Percentiles rank a stretch among this genome's conserved stretches.
These are phyloP conservation scores for Abrus precatorius DNA, from an alignment of 306 rosid species.

Conservation along the genomic window DNA sequence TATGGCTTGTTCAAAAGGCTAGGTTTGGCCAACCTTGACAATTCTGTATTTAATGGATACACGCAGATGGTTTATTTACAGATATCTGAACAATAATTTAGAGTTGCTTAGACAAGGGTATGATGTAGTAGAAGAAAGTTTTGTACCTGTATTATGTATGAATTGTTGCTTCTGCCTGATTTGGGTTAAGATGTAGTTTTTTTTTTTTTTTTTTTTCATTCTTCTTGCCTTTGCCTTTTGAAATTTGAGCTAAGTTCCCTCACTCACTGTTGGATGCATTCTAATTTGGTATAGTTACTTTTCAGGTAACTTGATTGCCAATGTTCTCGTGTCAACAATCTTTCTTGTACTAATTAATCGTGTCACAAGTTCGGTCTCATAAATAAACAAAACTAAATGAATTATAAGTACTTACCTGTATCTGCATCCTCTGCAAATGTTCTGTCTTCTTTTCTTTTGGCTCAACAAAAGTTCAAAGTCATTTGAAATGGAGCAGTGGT, in stretches of 20 bases:
- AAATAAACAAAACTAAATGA: background rate
- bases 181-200: conserved; percentile 55
- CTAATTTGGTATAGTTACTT: background rate
- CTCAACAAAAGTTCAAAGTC: background rate
- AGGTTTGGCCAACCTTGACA: conserved; percentile 77
- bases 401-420: no score
- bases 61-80: conserved; percentile 97
- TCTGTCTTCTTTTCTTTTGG: no score
- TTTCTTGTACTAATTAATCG: background rate
- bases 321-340: background rate
- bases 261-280: background rate
- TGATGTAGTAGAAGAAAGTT: conserved; percentile 48
- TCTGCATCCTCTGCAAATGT: no score
- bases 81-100: conserved; percentile 74
- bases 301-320: conserved; percentile 4
- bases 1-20: conserved; percentile 83
- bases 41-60: conserved; percentile 93
- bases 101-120: conserved; percentile 49
- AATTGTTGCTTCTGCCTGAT: conserved; percentile 46
- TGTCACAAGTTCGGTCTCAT: background rate
- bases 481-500: background rate
- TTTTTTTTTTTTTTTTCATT: background rate
- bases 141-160: conserved; percentile 44
- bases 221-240: conserved; percentile 20
- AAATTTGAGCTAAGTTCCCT: conserved; percentile 36